phyloP scores from a whole-genome alignment of 176 grass and related monocot species.

The Zoysia japonica region DNA sequence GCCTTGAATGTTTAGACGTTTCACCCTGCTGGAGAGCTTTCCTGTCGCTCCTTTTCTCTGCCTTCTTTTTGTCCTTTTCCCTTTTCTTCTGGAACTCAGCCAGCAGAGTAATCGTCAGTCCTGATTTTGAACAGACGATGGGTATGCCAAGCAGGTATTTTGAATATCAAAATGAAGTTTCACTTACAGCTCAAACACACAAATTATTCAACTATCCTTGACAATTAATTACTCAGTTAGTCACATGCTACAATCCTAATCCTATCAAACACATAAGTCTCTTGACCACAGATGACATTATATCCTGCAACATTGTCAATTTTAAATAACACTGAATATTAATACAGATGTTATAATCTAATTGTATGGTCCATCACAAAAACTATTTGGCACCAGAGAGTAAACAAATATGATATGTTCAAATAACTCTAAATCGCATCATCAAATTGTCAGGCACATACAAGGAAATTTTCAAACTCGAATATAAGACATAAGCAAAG shows the following conservation, averaged over 20 bases:
- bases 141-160: conserved; percentile 59
- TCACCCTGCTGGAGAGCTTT: conserved; percentile 43
- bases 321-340: neutral
- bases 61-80: conserved; percentile 48
- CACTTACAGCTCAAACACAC: conserved; percentile 36
- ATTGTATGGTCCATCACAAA: neutral
- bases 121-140: conserved; percentile 69
- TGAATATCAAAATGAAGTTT: conserved; percentile 18
- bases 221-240: too few relatives aligned
- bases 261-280: neutral
- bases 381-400: neutral
- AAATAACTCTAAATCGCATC: neutral
- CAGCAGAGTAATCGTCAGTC: conserved; percentile 89
- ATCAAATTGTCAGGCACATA: neutral
- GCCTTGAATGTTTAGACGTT: conserved; percentile 53
- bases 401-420: neutral
- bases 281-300: neutral
- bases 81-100: conserved; percentile 76
- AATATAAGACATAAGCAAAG: neutral
- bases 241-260: neutral
- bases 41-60: conserved; percentile 53
- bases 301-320: neutral
- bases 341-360: neutral
- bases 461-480: neutral
- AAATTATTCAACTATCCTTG: neutral